A percentile compares a stretch with the other conserved stretches of the same genome.
phyloP scores from a whole-genome alignment of 2,329 filamentous ascomycete species.

The Alternaria burnsii region DNA sequence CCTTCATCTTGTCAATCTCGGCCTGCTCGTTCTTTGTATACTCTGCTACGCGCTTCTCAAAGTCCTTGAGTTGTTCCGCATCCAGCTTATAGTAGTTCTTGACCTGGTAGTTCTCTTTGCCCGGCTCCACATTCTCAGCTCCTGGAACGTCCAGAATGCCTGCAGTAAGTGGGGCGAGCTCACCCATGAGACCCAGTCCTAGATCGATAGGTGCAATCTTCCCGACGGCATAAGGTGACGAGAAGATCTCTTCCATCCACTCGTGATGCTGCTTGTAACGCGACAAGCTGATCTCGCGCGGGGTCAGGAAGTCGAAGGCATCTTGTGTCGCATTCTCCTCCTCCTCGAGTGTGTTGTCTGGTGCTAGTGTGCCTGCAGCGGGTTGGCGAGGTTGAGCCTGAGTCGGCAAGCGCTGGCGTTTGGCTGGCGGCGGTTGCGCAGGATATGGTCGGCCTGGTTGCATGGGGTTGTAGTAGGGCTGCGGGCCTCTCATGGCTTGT shows the following conservation, averaged over 20 bases:
- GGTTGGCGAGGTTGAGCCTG: slow-evolving; percentile 56
- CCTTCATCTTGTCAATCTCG: slow-evolving; percentile 86
- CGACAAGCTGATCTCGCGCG: slow-evolving; percentile 84
- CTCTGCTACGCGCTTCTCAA: slow-evolving; percentile 78
- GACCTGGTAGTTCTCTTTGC: slow-evolving; percentile 39
- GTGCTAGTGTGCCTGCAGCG: slow-evolving; percentile 28
- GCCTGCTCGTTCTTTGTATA: slow-evolving; percentile 76
- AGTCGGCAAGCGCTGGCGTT: slow-evolving; percentile 54
- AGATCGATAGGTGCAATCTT: slow-evolving; percentile 90
- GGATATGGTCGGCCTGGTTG: slow-evolving; percentile 45
- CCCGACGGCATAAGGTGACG: slow-evolving; percentile 83
- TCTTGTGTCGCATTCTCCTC: slow-evolving; percentile 90
- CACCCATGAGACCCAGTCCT: slow-evolving; percentile 79
- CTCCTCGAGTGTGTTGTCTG: slow-evolving; percentile 72
- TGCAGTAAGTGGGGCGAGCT: slow-evolving; percentile 80
- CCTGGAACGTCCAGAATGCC: slow-evolving; percentile 76
- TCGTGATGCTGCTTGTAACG: slow-evolving; percentile 95
- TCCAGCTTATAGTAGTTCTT: slow-evolving; percentile 74
- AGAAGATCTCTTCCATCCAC: slow-evolving; percentile 98
- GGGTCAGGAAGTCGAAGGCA: slow-evolving; percentile 87
- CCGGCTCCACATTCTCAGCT: slow-evolving; percentile 38
- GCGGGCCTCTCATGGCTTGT: slow-evolving; percentile 34
- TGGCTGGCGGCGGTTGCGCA: slow-evolving; percentile 56
- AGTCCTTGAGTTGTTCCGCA: slow-evolving; percentile 80
- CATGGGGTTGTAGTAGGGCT: slow-evolving; percentile 49